Evolutionary conservation across 352 stramenopile species (phyloP), one percentile per base, ranked within the genome.

Genomic region (Phytophthora megakarya): DNA sequence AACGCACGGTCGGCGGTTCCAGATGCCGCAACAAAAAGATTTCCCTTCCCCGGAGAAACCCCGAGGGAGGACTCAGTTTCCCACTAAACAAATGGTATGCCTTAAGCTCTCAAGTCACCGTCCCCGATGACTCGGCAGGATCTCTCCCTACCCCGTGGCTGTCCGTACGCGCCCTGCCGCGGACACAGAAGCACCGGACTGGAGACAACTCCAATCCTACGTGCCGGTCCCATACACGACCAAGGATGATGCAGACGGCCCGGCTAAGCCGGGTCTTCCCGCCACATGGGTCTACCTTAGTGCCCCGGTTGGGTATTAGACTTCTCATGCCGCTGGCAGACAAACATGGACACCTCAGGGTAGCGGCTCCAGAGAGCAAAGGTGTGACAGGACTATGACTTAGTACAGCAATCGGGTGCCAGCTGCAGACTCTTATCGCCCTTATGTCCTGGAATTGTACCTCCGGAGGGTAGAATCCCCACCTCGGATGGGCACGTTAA

Each of bases 241-340:
- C 37, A 43, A n/a, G 37, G 37, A 22, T 46, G 19, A 46, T n/a
- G 39, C 7, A 46, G 39, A 19, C 39, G 39, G 21, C 39, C 39
- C 39, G 39, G 39, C 39, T 7, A 46, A 46, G 37, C 39, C 39
- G 39, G 18, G 18, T 46, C n/a, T 46, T 46, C 23, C 30, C 39
- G 39, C n/a, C 21, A 30, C 39, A 30, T 46, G 39, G 37, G 9
- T 43, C 37, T 43, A 9, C 37, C 37, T 43, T 16, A 43, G 15
- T 22, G 5, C 13, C 37, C 33, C 16, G 37, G 37, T 9, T 43
- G 37, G 11, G 37, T 43, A 21, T 43, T 12, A 43, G n/a, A 43
- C 37, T 46, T 26, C 8, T 19, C 39, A 46, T 46, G 39, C 39
- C 19, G 39, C 39, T 18, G n/a, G 39, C 39, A 8, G 39, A 19